Conservation (phyloP, 768 basidiomycete genomes). For the Rossbeevera mucosa region DNA sequence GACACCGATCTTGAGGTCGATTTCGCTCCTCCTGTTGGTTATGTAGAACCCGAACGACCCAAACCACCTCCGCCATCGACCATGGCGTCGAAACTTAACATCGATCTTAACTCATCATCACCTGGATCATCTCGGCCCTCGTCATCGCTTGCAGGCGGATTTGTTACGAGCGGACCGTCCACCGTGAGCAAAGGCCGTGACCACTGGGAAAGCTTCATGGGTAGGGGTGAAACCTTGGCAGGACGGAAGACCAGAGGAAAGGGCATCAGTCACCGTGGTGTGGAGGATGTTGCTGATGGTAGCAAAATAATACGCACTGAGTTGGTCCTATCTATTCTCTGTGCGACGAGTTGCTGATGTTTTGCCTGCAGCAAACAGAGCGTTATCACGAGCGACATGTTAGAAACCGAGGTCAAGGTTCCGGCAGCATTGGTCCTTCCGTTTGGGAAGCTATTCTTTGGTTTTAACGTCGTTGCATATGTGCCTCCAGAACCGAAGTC, state of each 20-base stretch:
- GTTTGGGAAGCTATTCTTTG: slow-evolving; percentile 94
- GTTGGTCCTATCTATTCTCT: slow-evolving; percentile 45
- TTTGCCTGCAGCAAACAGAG: slow-evolving; percentile 59
- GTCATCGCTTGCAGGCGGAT: slow-evolving; percentile 67
- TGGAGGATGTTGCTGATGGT: slow-evolving; percentile 69
- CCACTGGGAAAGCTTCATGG: slow-evolving; percentile 94
- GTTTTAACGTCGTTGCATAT: slow-evolving; percentile 78
- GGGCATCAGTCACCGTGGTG: slow-evolving; percentile 79
- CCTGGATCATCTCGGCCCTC: slow-evolving; percentile 82
- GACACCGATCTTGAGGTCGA: slow-evolving; percentile 99
- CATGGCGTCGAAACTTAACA: slow-evolving; percentile 96
- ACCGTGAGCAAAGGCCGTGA: slow-evolving; percentile 73
- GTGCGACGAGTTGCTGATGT: slow-evolving; percentile 6
- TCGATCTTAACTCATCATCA: slow-evolving; percentile 82
- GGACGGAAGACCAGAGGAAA: slow-evolving; percentile 95
- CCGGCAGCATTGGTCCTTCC: slow-evolving; percentile 90
- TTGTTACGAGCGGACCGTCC: slow-evolving; percentile 45
- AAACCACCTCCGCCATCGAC: slow-evolving; percentile 78
- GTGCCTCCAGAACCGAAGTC: slow-evolving; percentile 41
- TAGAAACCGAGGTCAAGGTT: slow-evolving; percentile 71
- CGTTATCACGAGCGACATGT: slow-evolving; percentile 75
- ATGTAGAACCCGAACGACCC: slow-evolving; percentile 88
- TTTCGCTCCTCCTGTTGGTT: slow-evolving; percentile 89
- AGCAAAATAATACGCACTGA: slow-evolving; percentile 91
- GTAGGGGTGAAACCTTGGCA: slow-evolving; percentile 84